Base-by-base conservation (phyloP, 2,329 filamentous ascomycete genomes). In the Tolypocladium pustulatum region DNA sequence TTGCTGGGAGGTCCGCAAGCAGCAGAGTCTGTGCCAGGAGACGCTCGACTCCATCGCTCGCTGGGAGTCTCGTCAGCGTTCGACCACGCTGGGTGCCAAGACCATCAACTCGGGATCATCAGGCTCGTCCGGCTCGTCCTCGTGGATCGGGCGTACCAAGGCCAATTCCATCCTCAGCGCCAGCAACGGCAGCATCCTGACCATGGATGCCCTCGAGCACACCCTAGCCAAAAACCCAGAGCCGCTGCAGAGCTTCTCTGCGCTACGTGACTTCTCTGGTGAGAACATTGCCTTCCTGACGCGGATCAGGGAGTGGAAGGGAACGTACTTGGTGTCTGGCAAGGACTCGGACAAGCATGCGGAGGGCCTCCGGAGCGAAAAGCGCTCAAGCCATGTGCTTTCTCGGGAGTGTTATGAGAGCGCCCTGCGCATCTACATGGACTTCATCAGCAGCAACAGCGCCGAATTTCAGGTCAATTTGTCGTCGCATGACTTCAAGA, bases 401-500 rank as follows among this genome's bases (percentile, higher is more conserved):
- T 73, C 72, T 7, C 79, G 79, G 38, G 75, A 81, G 58, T 75
- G 78, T 54, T 88, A 83, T 69, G 80, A 81, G 61, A 73, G 75
- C 17, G 85, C 83, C 0, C 73, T 86, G 4, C 75, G 76, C 58
- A 86, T 88, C 67, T 88, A 85, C 69, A 76, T 78, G 36, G 78
- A 81, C 53, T 86, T 85, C 65, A 78, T 88, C 69, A 82, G 81
- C 65, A 76, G 80, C 3, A 75, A 76, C 10, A 81, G 84, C 57
- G 85, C 86, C 59, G 81, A 84, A 59, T 88, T 88, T 63, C 84
- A 84, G 51, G 78, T 89, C 71, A 89, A 89, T 67, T 76, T 89
- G 38, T 83, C 84, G 2, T 82, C 80, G 2, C 69, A 75, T 22
- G 78, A 85, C 46, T 78, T 82, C 57, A 76, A 75, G 60, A 74